Evolutionary conservation across 352 stramenopile species (phyloP), one percentile per base, ranked within the genome.

Genomic region (Globisporangium okanoganense): DNA sequence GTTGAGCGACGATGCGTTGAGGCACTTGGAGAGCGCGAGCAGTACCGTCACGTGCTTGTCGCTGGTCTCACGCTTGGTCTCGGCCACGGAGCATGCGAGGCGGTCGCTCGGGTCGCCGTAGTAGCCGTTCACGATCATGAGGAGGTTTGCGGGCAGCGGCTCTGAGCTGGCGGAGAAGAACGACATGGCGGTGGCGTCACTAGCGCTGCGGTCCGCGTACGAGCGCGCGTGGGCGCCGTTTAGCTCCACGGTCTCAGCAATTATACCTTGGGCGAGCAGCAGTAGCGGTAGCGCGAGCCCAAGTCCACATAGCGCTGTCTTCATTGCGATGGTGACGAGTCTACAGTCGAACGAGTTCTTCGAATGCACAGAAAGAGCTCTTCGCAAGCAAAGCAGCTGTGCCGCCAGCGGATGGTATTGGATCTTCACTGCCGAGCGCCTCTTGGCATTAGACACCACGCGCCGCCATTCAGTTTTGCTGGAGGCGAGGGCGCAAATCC

Each of bases 11-110:
- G 61, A 59, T 27, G 81, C 56, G 58, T 75, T 74, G 18, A 88
- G 53, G 35, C 81, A 88, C 58, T 87, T 84, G 52, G 78, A 87
- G 64, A 90, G 76, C n/a, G 67, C 75, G n/a, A 88, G 61, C 14
- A 88, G 58, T 22, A 87, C 76, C 2, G 67, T 70, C 0, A 71
- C 71, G 40, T 66, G 29, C 29, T 33, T 45, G 5, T 56, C 65
- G 13, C 49, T 40, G 13, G 59, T 38, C 16, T 79, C 25, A 35
- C 36, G 41, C 20, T 56, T 62, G 5, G 61, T 48, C 10, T 66
- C 61, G 13, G 9, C 12, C 10, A 50, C 38, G 1, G 36, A 36
- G 55, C 62, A 67, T n/a, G 50, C 6, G 49, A 64, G 62, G 36
- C 20, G 27, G 25, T 56, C 38, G 20, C 20, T 49, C 8, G n/a